phyloP scores from a whole-genome alignment of 495 filamentous ascomycete species.

The Immersiella caudata region DNA sequence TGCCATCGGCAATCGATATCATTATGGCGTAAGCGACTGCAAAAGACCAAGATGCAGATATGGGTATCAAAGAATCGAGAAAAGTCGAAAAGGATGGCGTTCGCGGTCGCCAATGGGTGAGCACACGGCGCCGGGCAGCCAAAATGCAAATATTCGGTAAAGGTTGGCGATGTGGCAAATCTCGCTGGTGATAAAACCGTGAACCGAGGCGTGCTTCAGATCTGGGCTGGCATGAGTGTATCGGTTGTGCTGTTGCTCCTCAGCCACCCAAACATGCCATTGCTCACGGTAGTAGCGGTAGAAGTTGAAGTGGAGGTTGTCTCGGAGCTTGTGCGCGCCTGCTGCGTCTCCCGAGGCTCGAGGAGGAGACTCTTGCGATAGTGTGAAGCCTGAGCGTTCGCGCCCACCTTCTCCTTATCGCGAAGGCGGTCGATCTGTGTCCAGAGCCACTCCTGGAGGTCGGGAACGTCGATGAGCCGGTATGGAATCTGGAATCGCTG shows the following conservation, averaged over 20 bases:
- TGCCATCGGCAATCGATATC: conserved; percentile 4
- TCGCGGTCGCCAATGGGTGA: not conserved
- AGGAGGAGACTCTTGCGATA: conserved; percentile 85
- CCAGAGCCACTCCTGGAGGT: conserved; percentile 94
- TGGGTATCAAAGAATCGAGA: conserved; percentile 27
- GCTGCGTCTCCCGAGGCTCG: conserved; percentile 73
- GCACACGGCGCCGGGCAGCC: not conserved
- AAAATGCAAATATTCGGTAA: not conserved
- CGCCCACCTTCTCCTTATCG: conserved; percentile 65
- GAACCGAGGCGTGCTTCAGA: conserved; percentile 18
- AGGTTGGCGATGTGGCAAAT: conserved; percentile 2
- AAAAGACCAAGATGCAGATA: conserved; percentile 21
- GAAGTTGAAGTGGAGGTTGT: conserved; percentile 10
- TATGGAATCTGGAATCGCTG: conserved; percentile 98
- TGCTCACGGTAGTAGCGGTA: conserved; percentile 10
- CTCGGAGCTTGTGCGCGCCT: conserved; percentile 57
- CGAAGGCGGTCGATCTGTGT: conserved; percentile 80
- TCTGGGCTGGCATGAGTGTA: conserved; percentile 20
- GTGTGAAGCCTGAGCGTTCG: conserved; percentile 77
- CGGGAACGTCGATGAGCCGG: conserved; percentile 77
- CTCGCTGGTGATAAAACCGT: not conserved
- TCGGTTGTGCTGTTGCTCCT: conserved; percentile 29
- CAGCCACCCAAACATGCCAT: conserved; percentile 42
- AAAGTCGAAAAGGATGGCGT: conserved; percentile 3
- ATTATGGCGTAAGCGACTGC: conserved; percentile 21